Conservation (phyloP, 176 grass and related monocot genomes). For the Olyra latifolia region DNA sequence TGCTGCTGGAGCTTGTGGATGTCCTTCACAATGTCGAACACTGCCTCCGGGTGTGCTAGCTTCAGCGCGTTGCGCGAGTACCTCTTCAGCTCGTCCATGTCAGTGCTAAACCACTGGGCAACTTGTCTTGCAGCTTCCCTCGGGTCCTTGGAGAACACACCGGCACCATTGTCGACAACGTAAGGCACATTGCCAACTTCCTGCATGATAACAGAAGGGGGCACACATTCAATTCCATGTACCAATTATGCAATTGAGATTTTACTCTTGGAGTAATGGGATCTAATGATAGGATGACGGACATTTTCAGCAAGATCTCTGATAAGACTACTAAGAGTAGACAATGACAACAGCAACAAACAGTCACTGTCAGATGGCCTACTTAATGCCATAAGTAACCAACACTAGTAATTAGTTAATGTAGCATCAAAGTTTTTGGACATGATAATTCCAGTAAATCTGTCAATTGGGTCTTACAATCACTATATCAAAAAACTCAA, state of each 20-base stretch:
- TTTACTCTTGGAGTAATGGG: background rate
- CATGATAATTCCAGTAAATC: background rate
- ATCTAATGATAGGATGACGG: background rate
- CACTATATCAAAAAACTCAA: background rate
- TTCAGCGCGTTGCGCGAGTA: conserved; percentile 64
- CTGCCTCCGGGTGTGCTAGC: conserved; percentile 72
- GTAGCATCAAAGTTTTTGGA: background rate
- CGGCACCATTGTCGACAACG: conserved; percentile 77
- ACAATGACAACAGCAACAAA: background rate
- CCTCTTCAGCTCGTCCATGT: conserved; percentile 32
- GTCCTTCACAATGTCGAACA: conserved; percentile 80
- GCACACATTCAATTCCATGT: background rate
- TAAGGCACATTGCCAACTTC: conserved; percentile 87
- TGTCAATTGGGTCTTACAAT: background rate
- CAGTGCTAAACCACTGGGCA: conserved; percentile 57
- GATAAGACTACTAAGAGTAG: background rate
- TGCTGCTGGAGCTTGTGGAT: conserved; percentile 68
- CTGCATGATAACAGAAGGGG: conserved; percentile 24
- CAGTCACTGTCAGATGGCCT: background rate
- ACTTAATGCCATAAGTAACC: background rate
- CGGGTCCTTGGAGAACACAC: conserved; percentile 67
- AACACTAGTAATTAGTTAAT: background rate
- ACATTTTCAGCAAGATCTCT: background rate
- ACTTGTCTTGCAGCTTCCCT: conserved; percentile 57
- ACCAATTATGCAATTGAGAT: background rate